Conservation (phyloP, 1,139 yeast species). For the Candida glucosophila region DNA sequence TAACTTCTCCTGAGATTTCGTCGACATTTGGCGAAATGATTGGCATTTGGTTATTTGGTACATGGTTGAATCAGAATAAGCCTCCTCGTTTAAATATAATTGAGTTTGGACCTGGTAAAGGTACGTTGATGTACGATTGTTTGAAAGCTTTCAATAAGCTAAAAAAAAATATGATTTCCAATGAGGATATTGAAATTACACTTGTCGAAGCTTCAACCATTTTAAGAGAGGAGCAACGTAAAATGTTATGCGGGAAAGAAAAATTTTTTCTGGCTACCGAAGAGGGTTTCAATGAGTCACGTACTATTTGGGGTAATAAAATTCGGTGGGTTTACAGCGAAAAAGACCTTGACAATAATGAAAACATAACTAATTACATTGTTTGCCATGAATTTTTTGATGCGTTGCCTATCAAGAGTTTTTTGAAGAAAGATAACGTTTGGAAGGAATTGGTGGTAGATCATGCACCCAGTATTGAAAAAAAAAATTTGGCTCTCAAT, state of each 20-base stretch:
- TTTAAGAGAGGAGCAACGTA: slow-evolving; percentile 50
- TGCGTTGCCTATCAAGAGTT: slow-evolving; percentile 74
- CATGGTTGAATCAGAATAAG: slow-evolving; percentile 51
- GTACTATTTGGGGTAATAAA: slow-evolving; percentile 45
- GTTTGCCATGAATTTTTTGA: slow-evolving; percentile 85
- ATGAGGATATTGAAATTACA: slow-evolving; percentile 29
- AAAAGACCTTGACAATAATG: slow-evolving; percentile 37
- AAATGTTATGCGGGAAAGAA: slow-evolving; percentile 34
- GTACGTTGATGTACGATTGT: slow-evolving; percentile 67
- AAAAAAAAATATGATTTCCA: slow-evolving; percentile 14
- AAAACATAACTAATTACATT: slow-evolving; percentile 46
- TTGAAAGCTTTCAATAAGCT: slow-evolving; percentile 41
- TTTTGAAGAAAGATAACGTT: slow-evolving; percentile 50
- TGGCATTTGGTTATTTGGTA: slow-evolving; percentile 62
- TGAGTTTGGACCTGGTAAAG: slow-evolving; percentile 87
- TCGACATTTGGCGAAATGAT: slow-evolving; percentile 84
- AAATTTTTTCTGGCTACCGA: slow-evolving; percentile 11
- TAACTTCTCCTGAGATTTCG: slow-evolving; percentile 82
- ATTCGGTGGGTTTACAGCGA: slow-evolving; percentile 70
- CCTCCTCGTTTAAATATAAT: slow-evolving; percentile 48
- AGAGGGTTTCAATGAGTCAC: slow-evolving; percentile 29
- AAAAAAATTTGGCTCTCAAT: slow-evolving; percentile 25
- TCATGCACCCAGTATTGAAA: slow-evolving; percentile 33
- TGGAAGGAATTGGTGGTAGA: slow-evolving; percentile 79
- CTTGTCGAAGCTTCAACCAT: slow-evolving; percentile 70